Base-by-base conservation (phyloP, 129 eudicot species). In the Sambucus nigra region DNA sequence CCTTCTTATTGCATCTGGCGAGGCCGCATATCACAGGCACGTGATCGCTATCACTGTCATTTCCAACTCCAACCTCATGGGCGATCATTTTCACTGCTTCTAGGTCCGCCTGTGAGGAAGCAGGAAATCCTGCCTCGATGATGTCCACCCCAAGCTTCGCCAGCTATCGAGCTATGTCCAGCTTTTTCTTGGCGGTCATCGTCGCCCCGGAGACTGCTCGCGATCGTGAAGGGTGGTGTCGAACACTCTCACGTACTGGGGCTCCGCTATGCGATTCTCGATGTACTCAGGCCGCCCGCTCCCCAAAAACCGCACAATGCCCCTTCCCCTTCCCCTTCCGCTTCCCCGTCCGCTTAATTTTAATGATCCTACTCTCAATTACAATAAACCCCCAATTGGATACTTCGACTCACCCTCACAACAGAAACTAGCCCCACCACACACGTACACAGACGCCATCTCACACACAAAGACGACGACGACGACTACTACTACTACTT, bases 71-170 rank as follows among this genome's bases (percentile, higher is more conserved):
- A n/a, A 85, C 81, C 59, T 84, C 87, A 26, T 15, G 12, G 0
- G 97, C 92, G 8, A 88, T 84, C 57, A 76, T 26, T 25, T 71
- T 73, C n/a, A 88, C 97, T 5, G 87, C 94, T 19, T 88, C 97
- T 7, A 83, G 59, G 53, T 88, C 97, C 0, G 91, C 87, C 2
- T 75, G 74, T 0, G 97, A 88, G 8, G 97, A 61, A 8, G 97
- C 97, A 0, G 97, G 97, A n/a, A 88, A 88, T 0, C 97, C 97
- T 2, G 94, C 97, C 41, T 88, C 97, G n/a, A 88, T 88, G 0
- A 88, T 59, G 38, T 88, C 97, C 0, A 88, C 92, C 0, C 97
- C 94, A 41, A 88, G 69, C 33, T 75, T 80, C 1, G 97, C 80
- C 0, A 88, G 71, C 46, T 77, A 84, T 0, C 82, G 66, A 0